These are phyloP conservation scores for Arthrobotrys sinensis DNA, from an alignment of 2,329 filamentous ascomycete species.

Conservation along the genomic window DNA sequence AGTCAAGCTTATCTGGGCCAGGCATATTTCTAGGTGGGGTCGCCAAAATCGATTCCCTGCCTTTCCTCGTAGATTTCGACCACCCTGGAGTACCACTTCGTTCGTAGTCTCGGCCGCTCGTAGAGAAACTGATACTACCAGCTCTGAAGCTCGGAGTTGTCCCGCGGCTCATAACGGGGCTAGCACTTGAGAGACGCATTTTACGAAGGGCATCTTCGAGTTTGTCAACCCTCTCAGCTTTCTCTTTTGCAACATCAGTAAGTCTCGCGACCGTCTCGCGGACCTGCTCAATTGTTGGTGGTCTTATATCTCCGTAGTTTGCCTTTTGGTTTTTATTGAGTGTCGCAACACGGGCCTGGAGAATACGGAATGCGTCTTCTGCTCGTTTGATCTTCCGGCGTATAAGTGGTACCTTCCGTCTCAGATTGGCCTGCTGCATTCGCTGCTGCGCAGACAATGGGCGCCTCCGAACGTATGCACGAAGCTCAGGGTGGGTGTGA, in stretches of 20 bases:
- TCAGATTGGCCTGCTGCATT: constrained; percentile 54
- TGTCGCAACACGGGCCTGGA: constrained; percentile 51
- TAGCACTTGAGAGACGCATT: constrained; percentile 55
- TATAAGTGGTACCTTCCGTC: constrained; percentile 49
- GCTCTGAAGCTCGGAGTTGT: constrained; percentile 58
- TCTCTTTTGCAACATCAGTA: constrained; percentile 53
- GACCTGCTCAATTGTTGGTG: constrained; percentile 55
- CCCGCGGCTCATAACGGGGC: constrained; percentile 55
- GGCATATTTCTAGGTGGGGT: constrained; percentile 50
- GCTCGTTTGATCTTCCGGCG: constrained; percentile 50
- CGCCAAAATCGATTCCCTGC: constrained; percentile 27
- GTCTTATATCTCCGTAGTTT: constrained; percentile 54
- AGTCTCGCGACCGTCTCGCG: constrained; percentile 53
- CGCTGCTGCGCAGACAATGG: constrained; percentile 55
- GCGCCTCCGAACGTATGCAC: constrained; percentile 40
- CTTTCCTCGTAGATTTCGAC: constrained; percentile 44
- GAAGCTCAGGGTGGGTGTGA: constrained; percentile 52
- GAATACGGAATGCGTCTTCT: constrained; percentile 50
- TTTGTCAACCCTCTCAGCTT: constrained; percentile 46
- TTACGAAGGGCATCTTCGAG: constrained; percentile 54
- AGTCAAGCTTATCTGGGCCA: constrained; percentile 57
- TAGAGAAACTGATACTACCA: constrained; percentile 49
- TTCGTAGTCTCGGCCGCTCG: constrained; percentile 35
- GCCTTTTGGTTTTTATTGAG: constrained; percentile 52
- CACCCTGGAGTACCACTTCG: constrained; percentile 45